Percentiles rank a stretch among this genome's conserved stretches.
phyloP scores from a whole-genome alignment of 371 early-diverging fungal genomes.

The Mortierella sp. region DNA sequence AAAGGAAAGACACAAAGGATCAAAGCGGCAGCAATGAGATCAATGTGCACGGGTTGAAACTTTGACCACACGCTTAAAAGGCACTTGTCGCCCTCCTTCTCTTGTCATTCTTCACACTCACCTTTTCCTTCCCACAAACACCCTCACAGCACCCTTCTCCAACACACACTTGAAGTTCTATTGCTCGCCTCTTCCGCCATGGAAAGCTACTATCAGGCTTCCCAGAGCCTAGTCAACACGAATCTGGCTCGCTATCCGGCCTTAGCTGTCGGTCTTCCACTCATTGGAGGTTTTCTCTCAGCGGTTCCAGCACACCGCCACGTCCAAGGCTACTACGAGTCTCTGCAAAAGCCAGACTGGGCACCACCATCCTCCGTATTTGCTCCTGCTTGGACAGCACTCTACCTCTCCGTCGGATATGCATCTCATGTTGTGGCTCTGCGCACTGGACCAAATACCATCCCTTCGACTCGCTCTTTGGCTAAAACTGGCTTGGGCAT shows the following conservation, averaged over 20 bases:
- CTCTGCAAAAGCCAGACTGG: constrained; percentile 27
- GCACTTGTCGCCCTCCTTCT: neutral
- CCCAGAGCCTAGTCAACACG: constrained; percentile 26
- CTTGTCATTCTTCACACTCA: neutral
- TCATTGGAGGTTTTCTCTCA: constrained; percentile 44
- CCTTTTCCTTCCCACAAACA: neutral
- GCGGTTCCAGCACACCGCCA: constrained; percentile 7
- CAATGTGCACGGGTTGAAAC: neutral
- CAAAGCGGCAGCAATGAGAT: neutral
- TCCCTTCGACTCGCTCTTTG: constrained; percentile 13
- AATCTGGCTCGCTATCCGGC: constrained; percentile 44
- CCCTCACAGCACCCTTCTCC: neutral
- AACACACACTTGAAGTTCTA: neutral
- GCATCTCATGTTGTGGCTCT: constrained; percentile 40
- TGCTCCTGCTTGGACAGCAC: constrained; percentile 33
- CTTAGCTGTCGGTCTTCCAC: constrained; percentile 41
- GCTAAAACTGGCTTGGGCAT: constrained; percentile 33
- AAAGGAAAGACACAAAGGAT: too few species aligned
- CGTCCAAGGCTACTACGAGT: constrained; percentile 19
- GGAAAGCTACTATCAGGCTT: constrained; percentile 23
- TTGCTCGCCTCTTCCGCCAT: constrained; percentile 2
- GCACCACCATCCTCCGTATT: constrained; percentile 22
- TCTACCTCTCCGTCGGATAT: constrained; percentile 44
- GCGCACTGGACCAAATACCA: constrained; percentile 21
- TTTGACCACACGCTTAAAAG: neutral